A percentile compares a stretch with the other conserved stretches of the same genome.
phyloP scores from a whole-genome alignment of 257 asterid genomes.

The Capsicum chinense region DNA sequence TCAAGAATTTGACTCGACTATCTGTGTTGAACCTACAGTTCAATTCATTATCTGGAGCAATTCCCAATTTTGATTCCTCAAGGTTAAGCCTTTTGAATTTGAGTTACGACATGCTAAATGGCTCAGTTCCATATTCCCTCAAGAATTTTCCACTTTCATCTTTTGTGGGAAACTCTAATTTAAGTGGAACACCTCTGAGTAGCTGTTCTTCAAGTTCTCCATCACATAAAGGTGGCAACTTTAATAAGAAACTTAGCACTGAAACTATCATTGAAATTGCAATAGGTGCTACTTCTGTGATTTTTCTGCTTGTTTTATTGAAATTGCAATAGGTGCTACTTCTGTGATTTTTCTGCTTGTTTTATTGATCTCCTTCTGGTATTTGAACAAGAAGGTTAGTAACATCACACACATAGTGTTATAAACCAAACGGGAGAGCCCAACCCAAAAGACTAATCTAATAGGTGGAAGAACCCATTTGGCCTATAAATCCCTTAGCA shows the following conservation, averaged over 20 bases:
- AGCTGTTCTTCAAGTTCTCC: slow-evolving; percentile 48
- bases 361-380: slow-evolving; percentile 42
- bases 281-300: slow-evolving; percentile 47
- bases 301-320: slow-evolving; percentile 41
- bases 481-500: too few relatives aligned
- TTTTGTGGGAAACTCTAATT: slow-evolving; percentile 63
- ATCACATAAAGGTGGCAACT: slow-evolving; percentile 29
- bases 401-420: slow-evolving; percentile 29
- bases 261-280: slow-evolving; percentile 55
- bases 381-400: slow-evolving; percentile 51
- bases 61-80: slow-evolving; percentile 59
- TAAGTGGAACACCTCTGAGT: slow-evolving; percentile 67
- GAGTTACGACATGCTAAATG: slow-evolving; percentile 66
- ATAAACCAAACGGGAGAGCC: too few relatives aligned
- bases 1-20: slow-evolving; percentile 49
- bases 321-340: slow-evolving; percentile 50
- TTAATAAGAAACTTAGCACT: slow-evolving; percentile 46
- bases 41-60: slow-evolving; percentile 57
- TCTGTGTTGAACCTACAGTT: slow-evolving; percentile 60
- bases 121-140: slow-evolving; percentile 71
- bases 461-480: too few relatives aligned
- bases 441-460: too few relatives aligned
- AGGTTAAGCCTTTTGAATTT: slow-evolving; percentile 59
- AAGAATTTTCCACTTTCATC: slow-evolving; percentile 68
- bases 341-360: slow-evolving; percentile 43